phyloP scores from a whole-genome alignment of 2,329 filamentous ascomycete species.

The Alternaria burnsii region DNA sequence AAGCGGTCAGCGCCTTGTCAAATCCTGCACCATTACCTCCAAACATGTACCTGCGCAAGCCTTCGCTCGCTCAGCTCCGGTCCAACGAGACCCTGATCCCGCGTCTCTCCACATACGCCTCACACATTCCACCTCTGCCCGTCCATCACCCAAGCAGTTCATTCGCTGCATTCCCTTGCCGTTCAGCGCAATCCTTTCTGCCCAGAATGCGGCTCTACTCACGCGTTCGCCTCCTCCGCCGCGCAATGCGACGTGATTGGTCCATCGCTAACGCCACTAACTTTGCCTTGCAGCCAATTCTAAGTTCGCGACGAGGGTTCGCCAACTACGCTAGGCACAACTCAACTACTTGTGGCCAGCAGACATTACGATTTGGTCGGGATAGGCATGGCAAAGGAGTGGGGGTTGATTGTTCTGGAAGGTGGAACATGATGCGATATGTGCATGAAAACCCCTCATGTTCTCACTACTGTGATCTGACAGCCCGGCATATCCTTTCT shows the following conservation, averaged over 20 bases:
- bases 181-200: neutral
- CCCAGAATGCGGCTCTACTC: neutral
- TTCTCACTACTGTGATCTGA: constrained; percentile 4
- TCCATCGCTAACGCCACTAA: constrained; percentile 7
- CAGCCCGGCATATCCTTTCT: constrained; percentile 13
- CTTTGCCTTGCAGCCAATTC: constrained; percentile 14
- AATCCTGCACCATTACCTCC: neutral
- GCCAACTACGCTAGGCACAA: neutral
- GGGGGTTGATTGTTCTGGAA: constrained; percentile 5
- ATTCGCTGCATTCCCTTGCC: neutral
- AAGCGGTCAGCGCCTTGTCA: neutral
- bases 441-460: constrained; percentile 7
- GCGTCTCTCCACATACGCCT: neutral
- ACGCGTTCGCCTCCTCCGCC: neutral
- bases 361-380: neutral
- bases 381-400: neutral
- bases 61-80: neutral
- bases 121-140: neutral
- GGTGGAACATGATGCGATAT: neutral
- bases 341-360: constrained; percentile 1
- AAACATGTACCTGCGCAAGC: constrained; percentile 1
- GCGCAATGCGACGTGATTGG: constrained; percentile 3
- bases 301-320: neutral
- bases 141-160: neutral
- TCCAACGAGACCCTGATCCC: neutral